Base-by-base conservation (phyloP, 1,284 basidiomycete genomes). In the Psilocybe mexicana region DNA sequence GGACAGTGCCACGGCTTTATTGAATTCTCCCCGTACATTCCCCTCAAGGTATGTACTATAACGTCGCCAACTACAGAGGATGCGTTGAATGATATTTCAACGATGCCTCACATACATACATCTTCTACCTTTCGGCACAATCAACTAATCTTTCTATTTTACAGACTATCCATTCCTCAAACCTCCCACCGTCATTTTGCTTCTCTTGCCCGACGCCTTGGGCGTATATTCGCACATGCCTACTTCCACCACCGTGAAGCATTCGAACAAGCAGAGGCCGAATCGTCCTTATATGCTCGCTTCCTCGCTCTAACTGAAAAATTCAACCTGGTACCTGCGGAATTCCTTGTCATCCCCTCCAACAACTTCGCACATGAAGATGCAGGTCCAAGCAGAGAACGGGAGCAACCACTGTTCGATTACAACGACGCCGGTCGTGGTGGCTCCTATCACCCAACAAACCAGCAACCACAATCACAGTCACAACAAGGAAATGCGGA, bases 211-310 rank as follows among this genome's bases (percentile, higher is more conserved):
- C 83, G 94, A 0, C 86, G 96, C 8, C 84, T 98, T 2, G 94
- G 94, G 5, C 86, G 96, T 48, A 95, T 98, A 66, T 98, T 99
- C 70, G 93, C 93, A 0, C 96, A 99, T 72, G 94, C 95, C 0
- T 96, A 93, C 76, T 94, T 90, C 76, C 92, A 94, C 70, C 94
- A 98, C 73, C 88, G 92, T 57, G 95, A 96, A 67, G 85, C 88
- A 0, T 98, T 96, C 67, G 88, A 93, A 65, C 88, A 92, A 66
- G 92, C 92, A 44, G 94, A 96, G 73, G 91, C 88, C 2, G 94
- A 98, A 72, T 94, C 91, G 4, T 91, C 90, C 0, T 80, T 98
- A 1, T 98, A 98, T 68, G 88, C 90, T 30, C 89, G 96, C 61
- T 98, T 98, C 78, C 82, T 92, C 53, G 87, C 87, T 2, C 84